These are phyloP conservation scores for Talaromyces marneffei DNA, from an alignment of 2,329 filamentous ascomycete species.

Conservation along the genomic window DNA sequence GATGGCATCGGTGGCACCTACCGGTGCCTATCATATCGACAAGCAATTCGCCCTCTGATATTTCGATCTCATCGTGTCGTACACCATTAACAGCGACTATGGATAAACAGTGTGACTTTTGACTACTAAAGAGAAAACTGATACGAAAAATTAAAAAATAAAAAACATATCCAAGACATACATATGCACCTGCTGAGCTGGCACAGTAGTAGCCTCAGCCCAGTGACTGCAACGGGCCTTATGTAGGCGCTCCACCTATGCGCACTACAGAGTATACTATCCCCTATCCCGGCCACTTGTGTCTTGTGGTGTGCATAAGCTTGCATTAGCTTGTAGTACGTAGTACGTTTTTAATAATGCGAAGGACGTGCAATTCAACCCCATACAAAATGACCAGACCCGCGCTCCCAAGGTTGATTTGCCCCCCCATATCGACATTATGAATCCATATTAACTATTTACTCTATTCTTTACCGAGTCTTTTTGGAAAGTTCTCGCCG, in stretches of 20 bases:
- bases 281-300: neutral
- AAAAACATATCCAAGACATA: neutral
- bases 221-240: neutral
- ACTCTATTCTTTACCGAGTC: neutral
- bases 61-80: neutral
- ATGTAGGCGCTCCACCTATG: neutral
- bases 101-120: no score
- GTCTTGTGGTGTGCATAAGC: no score
- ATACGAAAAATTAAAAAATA: neutral
- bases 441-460: neutral
- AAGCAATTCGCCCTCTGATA: neutral
- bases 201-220: conserved; percentile 1
- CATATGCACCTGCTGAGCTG: conserved; percentile 6
- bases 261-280: neutral
- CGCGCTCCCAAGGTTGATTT: no score
- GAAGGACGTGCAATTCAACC: no score
- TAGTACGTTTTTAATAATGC: no score
- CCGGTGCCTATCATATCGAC: neutral
- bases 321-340: no score
- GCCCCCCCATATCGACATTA: neutral
- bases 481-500: neutral
- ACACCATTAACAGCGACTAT: neutral
- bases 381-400: no score
- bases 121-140: no score
- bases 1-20: no score